phyloP scores from a whole-genome alignment of 768 basidiomycete genomes.

The Pisolithus tinctorius region DNA sequence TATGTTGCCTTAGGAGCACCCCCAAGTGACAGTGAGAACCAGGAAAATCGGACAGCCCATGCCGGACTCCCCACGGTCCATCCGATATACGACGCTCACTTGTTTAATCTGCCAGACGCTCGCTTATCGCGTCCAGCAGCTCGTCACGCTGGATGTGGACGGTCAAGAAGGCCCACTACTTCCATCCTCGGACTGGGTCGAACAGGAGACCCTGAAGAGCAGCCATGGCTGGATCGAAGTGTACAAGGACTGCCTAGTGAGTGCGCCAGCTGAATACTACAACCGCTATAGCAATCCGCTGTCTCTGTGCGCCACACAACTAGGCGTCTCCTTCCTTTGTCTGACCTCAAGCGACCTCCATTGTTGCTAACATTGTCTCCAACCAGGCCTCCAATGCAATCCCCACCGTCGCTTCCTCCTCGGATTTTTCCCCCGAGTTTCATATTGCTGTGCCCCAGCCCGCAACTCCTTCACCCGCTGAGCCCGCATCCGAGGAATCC shows the following conservation, averaged over 20 bases:
- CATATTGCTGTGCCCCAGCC: slow-evolving; percentile 36
- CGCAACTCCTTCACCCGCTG: slow-evolving; percentile 17
- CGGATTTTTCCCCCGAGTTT: slow-evolving; percentile 40
- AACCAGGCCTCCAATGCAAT: slow-evolving; percentile 23
- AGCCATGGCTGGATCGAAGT: slow-evolving; percentile 70
- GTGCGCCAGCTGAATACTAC: slow-evolving; percentile 23
- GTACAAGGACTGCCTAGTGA: slow-evolving; percentile 57
- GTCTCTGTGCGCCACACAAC: not conserved
- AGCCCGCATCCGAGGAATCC: slow-evolving; percentile 21
- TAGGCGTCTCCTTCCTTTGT: not conserved
- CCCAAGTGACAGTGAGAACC: slow-evolving; percentile 63
- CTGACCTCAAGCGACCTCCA: not conserved
- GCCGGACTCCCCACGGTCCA: slow-evolving; percentile 40
- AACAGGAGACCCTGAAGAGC: slow-evolving; percentile 64
- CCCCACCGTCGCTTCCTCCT: slow-evolving; percentile 28
- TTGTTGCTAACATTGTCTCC: not conserved
- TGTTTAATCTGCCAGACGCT: slow-evolving; percentile 62
- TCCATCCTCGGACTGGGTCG: slow-evolving; percentile 72
- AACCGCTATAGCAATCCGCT: not conserved
- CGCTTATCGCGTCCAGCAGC: slow-evolving; percentile 65
- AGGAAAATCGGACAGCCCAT: slow-evolving; percentile 40
- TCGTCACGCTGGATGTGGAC: slow-evolving; percentile 50
- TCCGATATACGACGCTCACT: slow-evolving; percentile 57
- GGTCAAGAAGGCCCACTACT: slow-evolving; percentile 57
- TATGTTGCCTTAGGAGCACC: slow-evolving; percentile 44